Evolutionary conservation across 805 yeast genomes (phyloP).

Genomic region (Wickerhamomyces sydowiorum): DNA sequence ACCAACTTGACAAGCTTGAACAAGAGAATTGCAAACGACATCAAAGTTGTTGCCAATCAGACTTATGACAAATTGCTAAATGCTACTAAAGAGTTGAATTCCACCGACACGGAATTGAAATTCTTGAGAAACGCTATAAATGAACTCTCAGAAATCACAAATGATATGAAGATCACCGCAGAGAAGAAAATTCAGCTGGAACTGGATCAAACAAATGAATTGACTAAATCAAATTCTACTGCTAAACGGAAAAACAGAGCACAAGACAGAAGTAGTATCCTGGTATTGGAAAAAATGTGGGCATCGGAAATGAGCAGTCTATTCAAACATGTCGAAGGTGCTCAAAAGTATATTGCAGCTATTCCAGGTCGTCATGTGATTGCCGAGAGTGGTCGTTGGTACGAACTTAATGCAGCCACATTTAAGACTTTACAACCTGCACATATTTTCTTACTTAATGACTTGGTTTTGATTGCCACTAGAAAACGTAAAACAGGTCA

Average conservation of each 20-base stretch:
- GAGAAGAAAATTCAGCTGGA: conserved; percentile 48
- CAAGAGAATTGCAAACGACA: conserved; percentile 45
- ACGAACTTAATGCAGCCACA: conserved; percentile 78
- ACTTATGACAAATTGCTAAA: conserved; percentile 58
- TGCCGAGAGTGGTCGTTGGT: conserved; percentile 80
- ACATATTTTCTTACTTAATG: conserved; percentile 74
- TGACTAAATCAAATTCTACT: conserved; percentile 9
- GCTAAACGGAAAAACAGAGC: conserved; percentile 9
- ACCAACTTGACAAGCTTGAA: conserved; percentile 45
- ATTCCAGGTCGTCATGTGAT: conserved; percentile 76
- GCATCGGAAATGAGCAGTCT: conserved; percentile 61
- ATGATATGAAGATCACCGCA: conserved; percentile 57
- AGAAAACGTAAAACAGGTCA: conserved; percentile 34
- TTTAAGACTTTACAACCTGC: conserved; percentile 74
- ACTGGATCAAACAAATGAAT: conserved; percentile 19
- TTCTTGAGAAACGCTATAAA: conserved; percentile 53
- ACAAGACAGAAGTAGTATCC: conserved; percentile 61
- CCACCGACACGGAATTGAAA: conserved; percentile 61
- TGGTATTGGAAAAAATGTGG: conserved; percentile 79
- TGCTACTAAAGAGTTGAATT: conserved; percentile 52
- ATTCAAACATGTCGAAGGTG: conserved; percentile 86
- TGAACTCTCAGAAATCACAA: conserved; percentile 54
- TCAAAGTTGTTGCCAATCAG: conserved; percentile 52
- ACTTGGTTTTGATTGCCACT: conserved; percentile 68
- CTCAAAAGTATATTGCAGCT: conserved; percentile 71